A percentile compares a stretch with the other conserved stretches of the same genome.
Conservation (phyloP, 1,139 yeast species). For the Pneumocystis sp. region DNA sequence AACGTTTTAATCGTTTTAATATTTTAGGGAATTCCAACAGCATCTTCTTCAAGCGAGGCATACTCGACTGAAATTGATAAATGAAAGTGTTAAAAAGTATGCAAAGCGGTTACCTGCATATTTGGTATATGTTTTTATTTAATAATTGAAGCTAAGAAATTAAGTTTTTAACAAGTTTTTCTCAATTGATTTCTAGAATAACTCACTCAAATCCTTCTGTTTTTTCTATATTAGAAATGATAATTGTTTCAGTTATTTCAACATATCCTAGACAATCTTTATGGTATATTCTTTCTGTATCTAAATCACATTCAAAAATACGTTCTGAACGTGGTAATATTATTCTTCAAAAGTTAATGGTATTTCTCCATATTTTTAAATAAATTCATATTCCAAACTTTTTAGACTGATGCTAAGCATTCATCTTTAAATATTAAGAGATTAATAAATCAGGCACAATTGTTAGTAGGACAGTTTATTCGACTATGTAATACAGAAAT, state of each 20-base stretch:
- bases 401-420: neutral
- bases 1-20: conserved; percentile 1
- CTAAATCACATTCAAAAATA: conserved; percentile 46
- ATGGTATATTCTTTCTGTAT: conserved; percentile 71
- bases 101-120: conserved; percentile 38
- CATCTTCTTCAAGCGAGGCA: conserved; percentile 15
- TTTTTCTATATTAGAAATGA: conserved; percentile 38
- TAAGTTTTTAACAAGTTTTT: conserved; percentile 72
- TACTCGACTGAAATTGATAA: conserved; percentile 16
- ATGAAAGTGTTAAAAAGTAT: conserved; percentile 28
- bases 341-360: conserved; percentile 22
- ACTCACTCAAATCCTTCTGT: conserved; percentile 49
- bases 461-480: conserved; percentile 23
- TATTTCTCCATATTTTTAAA: neutral
- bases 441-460: conserved; percentile 19
- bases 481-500: conserved; percentile 24
- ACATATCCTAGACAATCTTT: conserved; percentile 69
- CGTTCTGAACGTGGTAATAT: conserved; percentile 42
- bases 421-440: conserved; percentile 8
- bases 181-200: conserved; percentile 73
- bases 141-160: conserved; percentile 29
- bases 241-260: conserved; percentile 42
- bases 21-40: conserved; percentile 3
- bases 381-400: neutral
- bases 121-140: conserved; percentile 27